A percentile compares a stretch with the other conserved stretches of the same genome.
Evolutionary conservation across 2,329 filamentous ascomycete genomes (phyloP).

Genomic region (Fusarium globosum): DNA sequence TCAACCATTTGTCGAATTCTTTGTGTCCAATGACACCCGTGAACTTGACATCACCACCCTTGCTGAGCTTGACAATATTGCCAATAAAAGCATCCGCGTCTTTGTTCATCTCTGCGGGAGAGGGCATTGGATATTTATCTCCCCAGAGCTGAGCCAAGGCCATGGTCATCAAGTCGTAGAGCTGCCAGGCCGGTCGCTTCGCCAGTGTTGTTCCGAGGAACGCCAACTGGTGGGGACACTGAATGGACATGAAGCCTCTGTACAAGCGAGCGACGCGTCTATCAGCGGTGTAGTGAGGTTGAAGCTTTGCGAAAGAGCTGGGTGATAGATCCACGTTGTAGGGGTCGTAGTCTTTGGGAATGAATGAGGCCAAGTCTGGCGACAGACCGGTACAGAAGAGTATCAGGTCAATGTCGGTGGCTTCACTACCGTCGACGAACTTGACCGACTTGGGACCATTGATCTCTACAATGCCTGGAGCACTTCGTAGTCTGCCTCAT

Average conservation of each 20-base stretch:
- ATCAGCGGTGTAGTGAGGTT: neutral
- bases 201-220: neutral
- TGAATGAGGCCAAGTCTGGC: neutral
- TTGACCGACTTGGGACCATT: neutral
- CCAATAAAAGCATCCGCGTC: neutral
- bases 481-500: neutral
- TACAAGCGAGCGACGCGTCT: neutral
- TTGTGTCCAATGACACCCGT: neutral
- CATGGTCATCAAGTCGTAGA: slow-evolving; percentile 4
- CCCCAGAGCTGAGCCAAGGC: neutral
- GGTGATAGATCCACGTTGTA: neutral
- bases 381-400: neutral
- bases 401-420: neutral
- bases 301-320: neutral
- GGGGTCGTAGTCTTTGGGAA: neutral
- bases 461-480: neutral
- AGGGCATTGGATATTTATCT: neutral
- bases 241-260: neutral
- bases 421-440: neutral
- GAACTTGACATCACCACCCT: neutral
- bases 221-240: neutral
- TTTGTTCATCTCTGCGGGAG: neutral
- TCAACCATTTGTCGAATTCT: neutral
- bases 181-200: neutral
- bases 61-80: neutral